Conservation (phyloP, 352 stramenopile genomes). For the Phytophthora palmivora region DNA sequence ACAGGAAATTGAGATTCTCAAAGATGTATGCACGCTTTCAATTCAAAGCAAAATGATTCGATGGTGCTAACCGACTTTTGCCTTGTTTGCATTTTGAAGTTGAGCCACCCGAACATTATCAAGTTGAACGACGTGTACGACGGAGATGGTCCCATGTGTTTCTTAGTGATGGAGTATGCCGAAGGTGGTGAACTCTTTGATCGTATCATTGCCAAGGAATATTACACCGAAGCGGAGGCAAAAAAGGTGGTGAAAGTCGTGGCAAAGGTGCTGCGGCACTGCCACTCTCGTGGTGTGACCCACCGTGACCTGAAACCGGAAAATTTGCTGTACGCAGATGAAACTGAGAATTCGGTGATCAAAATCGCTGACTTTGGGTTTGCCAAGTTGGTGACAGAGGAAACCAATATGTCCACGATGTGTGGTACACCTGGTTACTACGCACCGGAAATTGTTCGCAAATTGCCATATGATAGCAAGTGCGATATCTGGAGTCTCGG, state of each 20-base stretch:
- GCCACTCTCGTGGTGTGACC: conserved; percentile 88
- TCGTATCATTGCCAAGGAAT: conserved; percentile 92
- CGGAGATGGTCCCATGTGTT: conserved; percentile 73
- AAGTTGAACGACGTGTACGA: conserved; percentile 88
- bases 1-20: conserved; percentile 87
- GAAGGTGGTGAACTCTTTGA: conserved; percentile 94
- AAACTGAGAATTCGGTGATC: conserved; percentile 88
- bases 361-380: conserved; percentile 95
- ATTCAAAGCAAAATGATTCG: background rate
- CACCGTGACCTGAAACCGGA: conserved; percentile 98
- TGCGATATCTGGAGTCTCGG: conserved; percentile 96
- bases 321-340: conserved; percentile 93
- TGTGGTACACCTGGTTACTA: conserved; percentile 96
- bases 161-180: conserved; percentile 91
- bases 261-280: conserved; percentile 88
- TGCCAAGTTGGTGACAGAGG: conserved; percentile 80
- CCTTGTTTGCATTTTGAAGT: conserved; percentile 28
- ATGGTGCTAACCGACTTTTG: conserved; percentile 12
- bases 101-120: conserved; percentile 92
- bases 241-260: conserved; percentile 88
- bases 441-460: conserved; percentile 95
- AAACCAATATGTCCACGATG: conserved; percentile 89
- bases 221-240: conserved; percentile 92
- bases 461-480: conserved; percentile 95
- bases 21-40: conserved; percentile 41